These are phyloP conservation scores for Xylaria bambusicola DNA, from an alignment of 495 filamentous ascomycete species.

Conservation along the genomic window DNA sequence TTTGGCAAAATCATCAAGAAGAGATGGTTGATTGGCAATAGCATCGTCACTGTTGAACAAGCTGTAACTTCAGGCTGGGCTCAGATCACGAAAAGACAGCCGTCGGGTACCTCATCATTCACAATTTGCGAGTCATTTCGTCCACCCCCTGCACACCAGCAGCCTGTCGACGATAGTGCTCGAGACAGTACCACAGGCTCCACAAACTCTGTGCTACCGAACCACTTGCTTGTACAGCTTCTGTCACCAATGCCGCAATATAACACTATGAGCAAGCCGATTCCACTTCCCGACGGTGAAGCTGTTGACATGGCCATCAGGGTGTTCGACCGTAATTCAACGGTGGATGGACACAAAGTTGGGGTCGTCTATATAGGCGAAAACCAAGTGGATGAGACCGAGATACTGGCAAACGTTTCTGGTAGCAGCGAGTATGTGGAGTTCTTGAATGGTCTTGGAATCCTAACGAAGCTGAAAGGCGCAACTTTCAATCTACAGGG, in stretches of 20 bases:
- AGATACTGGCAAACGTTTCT: constrained; percentile 80
- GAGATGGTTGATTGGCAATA: constrained; percentile 85
- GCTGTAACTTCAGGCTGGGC: constrained; percentile 71
- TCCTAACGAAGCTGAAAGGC: constrained; percentile 72
- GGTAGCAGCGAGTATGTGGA: constrained; percentile 84
- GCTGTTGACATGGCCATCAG: constrained; percentile 72
- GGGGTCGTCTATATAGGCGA: constrained; percentile 90
- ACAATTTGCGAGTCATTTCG: constrained; percentile 72
- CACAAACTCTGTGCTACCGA: constrained; percentile 65
- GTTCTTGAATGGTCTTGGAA: constrained; percentile 79
- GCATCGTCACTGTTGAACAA: constrained; percentile 83
- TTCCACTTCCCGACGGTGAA: constrained; percentile 82
- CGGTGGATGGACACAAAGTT: constrained; percentile 93
- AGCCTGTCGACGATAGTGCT: constrained; percentile 37
- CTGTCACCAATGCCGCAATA: constrained; percentile 69
- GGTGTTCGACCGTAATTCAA: constrained; percentile 82
- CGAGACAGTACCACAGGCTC: constrained; percentile 41
- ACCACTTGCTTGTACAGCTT: constrained; percentile 81
- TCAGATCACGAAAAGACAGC: constrained; percentile 79
- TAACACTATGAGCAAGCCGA: constrained; percentile 61
- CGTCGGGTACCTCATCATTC: constrained; percentile 79
- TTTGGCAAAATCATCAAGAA: constrained; percentile 71
- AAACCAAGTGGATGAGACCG: constrained; percentile 74
- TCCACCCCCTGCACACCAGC: constrained; percentile 67
- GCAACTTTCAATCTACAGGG: constrained; percentile 93